Conservation (phyloP, 176 grass and related monocot genomes). For the Secale cereale region DNA sequence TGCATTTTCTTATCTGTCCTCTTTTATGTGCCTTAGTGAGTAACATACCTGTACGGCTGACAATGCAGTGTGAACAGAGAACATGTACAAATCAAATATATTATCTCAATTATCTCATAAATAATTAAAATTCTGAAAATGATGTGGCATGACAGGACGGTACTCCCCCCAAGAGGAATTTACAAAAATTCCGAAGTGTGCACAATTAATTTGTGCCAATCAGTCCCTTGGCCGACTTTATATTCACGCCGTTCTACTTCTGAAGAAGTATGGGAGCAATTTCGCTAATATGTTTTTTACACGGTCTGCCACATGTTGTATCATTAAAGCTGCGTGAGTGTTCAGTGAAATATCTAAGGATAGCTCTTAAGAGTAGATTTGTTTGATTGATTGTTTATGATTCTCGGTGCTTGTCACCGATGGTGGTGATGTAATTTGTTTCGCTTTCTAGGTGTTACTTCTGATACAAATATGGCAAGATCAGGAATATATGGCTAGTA, state of each 20-base stretch:
- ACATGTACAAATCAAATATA: neutral
- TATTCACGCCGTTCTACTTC: neutral
- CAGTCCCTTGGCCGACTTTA: neutral
- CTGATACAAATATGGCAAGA: neutral
- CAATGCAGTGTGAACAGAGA: neutral
- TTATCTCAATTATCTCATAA: neutral
- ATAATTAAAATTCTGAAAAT: neutral
- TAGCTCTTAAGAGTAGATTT: neutral
- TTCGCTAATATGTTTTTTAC: neutral
- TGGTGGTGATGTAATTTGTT: neutral
- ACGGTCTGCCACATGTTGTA: neutral
- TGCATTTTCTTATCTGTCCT: neutral
- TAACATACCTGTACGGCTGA: neutral
- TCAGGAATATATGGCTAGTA: neutral
- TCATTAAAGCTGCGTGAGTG: neutral
- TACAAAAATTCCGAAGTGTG: neutral
- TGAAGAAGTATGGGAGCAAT: neutral
- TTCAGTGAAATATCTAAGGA: neutral
- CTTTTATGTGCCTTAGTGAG: neutral
- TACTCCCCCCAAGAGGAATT: neutral
- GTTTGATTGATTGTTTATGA: neutral
- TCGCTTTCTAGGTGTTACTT: neutral
- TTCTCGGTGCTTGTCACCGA: neutral
- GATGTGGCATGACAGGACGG: neutral
- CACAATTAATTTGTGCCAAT: neutral